A percentile compares a stretch with the other conserved stretches of the same genome.
phyloP scores from a whole-genome alignment of 2,329 filamentous ascomycete genomes.

The Fusarium abutilonis region DNA sequence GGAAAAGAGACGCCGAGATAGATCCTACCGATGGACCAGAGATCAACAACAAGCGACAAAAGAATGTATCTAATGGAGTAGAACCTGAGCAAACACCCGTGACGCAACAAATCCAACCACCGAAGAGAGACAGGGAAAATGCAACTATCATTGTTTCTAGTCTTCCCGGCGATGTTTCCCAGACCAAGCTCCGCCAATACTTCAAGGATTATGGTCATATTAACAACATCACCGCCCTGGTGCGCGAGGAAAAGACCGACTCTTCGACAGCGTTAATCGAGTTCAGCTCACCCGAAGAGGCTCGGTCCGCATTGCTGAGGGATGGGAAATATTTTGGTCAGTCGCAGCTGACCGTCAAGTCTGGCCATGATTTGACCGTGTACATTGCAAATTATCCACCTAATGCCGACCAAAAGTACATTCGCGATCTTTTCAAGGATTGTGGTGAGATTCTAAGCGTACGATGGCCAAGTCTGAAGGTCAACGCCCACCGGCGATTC shows the following conservation, averaged over 20 bases:
- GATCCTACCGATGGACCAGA: constrained; percentile 56
- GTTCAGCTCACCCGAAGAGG: constrained; percentile 83
- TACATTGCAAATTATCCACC: constrained; percentile 93
- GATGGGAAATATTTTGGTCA: constrained; percentile 83
- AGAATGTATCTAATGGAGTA: constrained; percentile 52
- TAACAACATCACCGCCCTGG: constrained; percentile 74
- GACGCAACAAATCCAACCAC: constrained; percentile 45
- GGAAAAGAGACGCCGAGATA: constrained; percentile 74
- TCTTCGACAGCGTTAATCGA: constrained; percentile 82
- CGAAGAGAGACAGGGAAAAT: constrained; percentile 89
- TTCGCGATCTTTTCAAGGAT: constrained; percentile 73
- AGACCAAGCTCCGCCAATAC: constrained; percentile 83
- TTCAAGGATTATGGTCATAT: constrained; percentile 91
- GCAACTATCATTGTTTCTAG: constrained; percentile 84
- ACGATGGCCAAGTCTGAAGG: constrained; percentile 91
- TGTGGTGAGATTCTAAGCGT: constrained; percentile 87
- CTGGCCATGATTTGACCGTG: constrained; percentile 81
- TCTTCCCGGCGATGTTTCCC: constrained; percentile 74
- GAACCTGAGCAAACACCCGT: constrained; percentile 31
- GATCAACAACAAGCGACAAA: constrained; percentile 74
- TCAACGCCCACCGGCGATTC: constrained; percentile 87
- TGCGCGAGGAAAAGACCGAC: constrained; percentile 68
- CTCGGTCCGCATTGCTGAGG: constrained; percentile 80
- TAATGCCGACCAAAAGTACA: constrained; percentile 74
- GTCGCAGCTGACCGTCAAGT: constrained; percentile 75